phyloP scores from a whole-genome alignment of 352 stramenopile genomes.

The Albugo candida region DNA sequence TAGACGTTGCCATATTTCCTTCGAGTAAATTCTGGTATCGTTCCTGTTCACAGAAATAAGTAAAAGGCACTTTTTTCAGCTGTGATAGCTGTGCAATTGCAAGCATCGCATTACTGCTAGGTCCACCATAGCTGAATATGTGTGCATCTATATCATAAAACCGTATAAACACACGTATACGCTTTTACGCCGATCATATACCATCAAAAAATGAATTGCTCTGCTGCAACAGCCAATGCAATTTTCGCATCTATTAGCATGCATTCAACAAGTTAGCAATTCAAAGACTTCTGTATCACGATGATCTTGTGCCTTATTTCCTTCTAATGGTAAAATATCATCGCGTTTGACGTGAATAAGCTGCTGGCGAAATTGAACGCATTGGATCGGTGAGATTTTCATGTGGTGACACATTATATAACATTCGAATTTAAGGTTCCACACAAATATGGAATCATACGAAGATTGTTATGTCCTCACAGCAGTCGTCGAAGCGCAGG shows the following conservation, averaged over 20 bases:
- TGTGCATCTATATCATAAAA: slow-evolving; percentile 14
- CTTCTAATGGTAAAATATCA: slow-evolving; percentile 56
- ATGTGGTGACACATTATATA: too few species aligned
- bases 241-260: slow-evolving; percentile 47
- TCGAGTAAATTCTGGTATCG: background rate
- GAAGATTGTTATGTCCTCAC: too few species aligned
- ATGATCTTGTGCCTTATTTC: slow-evolving; percentile 43
- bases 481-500: too few species aligned
- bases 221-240: slow-evolving; percentile 60
- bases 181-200: slow-evolving; percentile 4
- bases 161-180: background rate
- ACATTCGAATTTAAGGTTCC: too few species aligned
- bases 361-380: slow-evolving; percentile 39
- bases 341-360: slow-evolving; percentile 71
- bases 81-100: slow-evolving; percentile 64
- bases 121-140: slow-evolving; percentile 53
- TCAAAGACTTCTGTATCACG: background rate
- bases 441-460: too few species aligned
- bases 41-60: slow-evolving; percentile 55
- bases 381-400: slow-evolving; percentile 25
- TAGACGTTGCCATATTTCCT: slow-evolving; percentile 27
- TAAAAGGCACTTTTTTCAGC: slow-evolving; percentile 49
- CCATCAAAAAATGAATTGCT: slow-evolving; percentile 30
- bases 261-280: background rate
- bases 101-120: slow-evolving; percentile 77